Evolutionary conservation across 1,284 basidiomycete species (phyloP), one percentile per base, ranked within the genome.

Genomic region (Coriolopsis trogii): DNA sequence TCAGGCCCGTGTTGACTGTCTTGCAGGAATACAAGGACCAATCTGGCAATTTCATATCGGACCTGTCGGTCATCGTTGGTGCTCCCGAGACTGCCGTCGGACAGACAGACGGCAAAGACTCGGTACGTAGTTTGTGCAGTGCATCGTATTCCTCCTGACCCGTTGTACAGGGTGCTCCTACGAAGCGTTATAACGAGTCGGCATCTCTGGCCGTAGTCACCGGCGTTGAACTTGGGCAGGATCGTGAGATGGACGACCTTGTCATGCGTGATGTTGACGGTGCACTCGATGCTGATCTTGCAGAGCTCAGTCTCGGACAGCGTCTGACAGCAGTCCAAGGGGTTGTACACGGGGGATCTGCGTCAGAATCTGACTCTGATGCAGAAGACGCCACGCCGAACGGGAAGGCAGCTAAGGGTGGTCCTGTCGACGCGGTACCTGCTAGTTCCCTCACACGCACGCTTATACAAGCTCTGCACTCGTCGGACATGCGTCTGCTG

Each of bases 401-500:
- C 20, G 53, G 53, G 33, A 56, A 56, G 40, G 15, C 46, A 18
- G 39, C 37, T 30, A 56, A 53, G 38, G 37, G 30, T 13, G 48
- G 45, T 4, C 42, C 51, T 13, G 49, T 44, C 25, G 57, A 59
- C 43, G 54, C 57, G 10, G 82, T 91, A 33, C 92, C 92, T 38
- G 87, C 93, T 1, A 87, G 89, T 54, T 97, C 96, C 1, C 82
- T 99, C 47, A 93, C 96, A 21, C 89, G 95, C 46, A 95, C 96
- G 13, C 81, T 99, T 41, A 93, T 96, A 43, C 97, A 99, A 73
- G 96, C 97, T 0, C 75, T 99, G 40, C 96, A 99, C 69, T 98
- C 96, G 3, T 90, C 91, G 18, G 97, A 99, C 74, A 83, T 89
- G 0, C 84, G 87, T 6, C 75, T 99, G 33, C 76, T 99, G 51